Conservation (phyloP, 306 rosid genomes). For the Vigna radiata region DNA sequence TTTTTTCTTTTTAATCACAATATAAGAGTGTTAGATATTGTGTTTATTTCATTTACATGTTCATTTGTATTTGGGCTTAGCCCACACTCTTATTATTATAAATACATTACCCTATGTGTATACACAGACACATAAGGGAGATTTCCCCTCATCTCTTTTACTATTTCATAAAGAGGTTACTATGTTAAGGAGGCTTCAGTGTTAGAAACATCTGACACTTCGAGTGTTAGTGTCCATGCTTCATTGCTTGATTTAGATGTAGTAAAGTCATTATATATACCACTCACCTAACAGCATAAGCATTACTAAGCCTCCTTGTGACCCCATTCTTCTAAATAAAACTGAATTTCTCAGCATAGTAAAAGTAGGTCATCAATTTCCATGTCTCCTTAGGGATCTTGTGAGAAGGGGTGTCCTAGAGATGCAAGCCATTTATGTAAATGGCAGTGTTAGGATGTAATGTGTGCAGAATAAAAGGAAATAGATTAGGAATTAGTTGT, state of each 20-base stretch:
- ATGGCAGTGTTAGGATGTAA: too few species aligned
- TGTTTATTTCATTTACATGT: too few species aligned
- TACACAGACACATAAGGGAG: too few species aligned
- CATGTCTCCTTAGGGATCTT: not conserved
- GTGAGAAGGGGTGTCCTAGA: not conserved
- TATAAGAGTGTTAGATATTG: too few species aligned
- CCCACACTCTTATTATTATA: too few species aligned
- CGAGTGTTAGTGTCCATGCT: not conserved
- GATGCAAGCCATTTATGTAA: not conserved
- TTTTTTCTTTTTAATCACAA: not conserved
- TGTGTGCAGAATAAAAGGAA: too few species aligned
- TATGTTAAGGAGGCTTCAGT: not conserved
- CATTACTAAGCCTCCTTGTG: not conserved
- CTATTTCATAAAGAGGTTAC: too few species aligned
- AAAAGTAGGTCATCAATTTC: not conserved
- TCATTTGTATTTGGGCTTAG: too few species aligned
- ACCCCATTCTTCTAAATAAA: not conserved
- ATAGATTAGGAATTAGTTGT: too few species aligned
- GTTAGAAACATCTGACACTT: not conserved
- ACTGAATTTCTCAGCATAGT: not conserved
- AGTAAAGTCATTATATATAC: not conserved
- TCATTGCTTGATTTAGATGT: not conserved
- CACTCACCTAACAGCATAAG: not conserved
- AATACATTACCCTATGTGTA: too few species aligned
- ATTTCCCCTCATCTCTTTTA: too few species aligned